A percentile compares a stretch with the other conserved stretches of the same genome.
Evolutionary conservation across 805 yeast species (phyloP).

Genomic region (Candida adriatica): DNA sequence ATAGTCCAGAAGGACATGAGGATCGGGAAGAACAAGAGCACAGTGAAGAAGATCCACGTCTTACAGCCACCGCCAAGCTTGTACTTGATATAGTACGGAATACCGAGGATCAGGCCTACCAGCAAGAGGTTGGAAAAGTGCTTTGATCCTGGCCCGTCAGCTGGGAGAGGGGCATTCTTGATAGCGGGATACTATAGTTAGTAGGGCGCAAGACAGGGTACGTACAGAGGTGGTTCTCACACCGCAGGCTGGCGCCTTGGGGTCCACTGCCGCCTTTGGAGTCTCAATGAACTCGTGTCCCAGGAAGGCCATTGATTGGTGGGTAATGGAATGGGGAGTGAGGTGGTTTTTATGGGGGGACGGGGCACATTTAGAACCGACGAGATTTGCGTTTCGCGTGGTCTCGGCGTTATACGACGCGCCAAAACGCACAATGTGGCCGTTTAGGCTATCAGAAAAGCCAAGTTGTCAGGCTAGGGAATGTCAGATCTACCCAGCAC

Average conservation of each 20-base stretch:
- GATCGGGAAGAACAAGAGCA: slow-evolving; percentile 58
- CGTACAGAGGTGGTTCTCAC: slow-evolving; percentile 26
- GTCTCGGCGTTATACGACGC: too few relatives aligned
- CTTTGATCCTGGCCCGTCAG: slow-evolving; percentile 84
- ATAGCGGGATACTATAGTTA: slow-evolving; percentile 52
- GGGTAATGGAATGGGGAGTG: not conserved
- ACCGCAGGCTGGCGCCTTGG: slow-evolving; percentile 41
- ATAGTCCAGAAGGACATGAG: slow-evolving; percentile 80
- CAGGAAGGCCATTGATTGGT: slow-evolving; percentile 18
- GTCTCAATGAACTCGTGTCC: slow-evolving; percentile 52
- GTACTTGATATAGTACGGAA: slow-evolving; percentile 59
- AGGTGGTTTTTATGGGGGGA: not conserved
- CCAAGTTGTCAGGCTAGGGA: too few relatives aligned
- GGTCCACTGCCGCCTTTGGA: slow-evolving; percentile 42
- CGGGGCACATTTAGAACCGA: too few relatives aligned
- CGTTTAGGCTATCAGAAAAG: too few relatives aligned
- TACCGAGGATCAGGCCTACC: slow-evolving; percentile 38
- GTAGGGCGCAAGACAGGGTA: slow-evolving; percentile 1
- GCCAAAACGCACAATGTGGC: too few relatives aligned
- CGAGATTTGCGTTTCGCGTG: too few relatives aligned
- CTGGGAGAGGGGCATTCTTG: slow-evolving; percentile 81
- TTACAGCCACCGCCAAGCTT: slow-evolving; percentile 66
- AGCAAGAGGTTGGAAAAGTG: slow-evolving; percentile 61
- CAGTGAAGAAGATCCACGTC: slow-evolving; percentile 53
- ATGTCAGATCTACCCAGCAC: too few relatives aligned